Base-by-base conservation (phyloP, 495 filamentous ascomycete genomes). In the Aspergillus indologenus region DNA sequence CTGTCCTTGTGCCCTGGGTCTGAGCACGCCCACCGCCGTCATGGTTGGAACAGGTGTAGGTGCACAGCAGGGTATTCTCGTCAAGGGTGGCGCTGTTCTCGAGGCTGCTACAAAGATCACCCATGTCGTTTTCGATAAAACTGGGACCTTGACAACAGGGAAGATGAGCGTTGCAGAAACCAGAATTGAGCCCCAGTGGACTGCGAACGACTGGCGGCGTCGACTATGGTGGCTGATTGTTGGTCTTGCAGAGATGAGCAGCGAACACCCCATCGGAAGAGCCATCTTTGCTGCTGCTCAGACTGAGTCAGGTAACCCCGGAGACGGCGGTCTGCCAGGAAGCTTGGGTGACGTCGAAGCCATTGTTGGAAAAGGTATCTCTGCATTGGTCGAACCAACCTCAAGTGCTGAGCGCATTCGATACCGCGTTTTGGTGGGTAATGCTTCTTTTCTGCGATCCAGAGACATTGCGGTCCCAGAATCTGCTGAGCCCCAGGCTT, bases 41-140 rank as follows among this genome's bases (percentile, higher is more conserved):
- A 98, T 99, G 95, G 94, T 99, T 3, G 94, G 95, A 14, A 98
- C 95, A 9, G 94, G 94, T 46, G 85, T 98, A 21, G 94, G 95
- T 43, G 94, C 94, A n/a, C 90, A 96, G 67, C 87, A 96, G 64
- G 94, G 94, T 8, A 99, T 99, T 65, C 80, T 99, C 1, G 89
- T 98, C 70, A 99, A 99, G 69, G 92, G 95, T 53, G 94, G 94
- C 24, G 92, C 91, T 43, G 91, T 92, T 24, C 78, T 99, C 15
- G 94, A 99, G 73, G 92, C 85, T 2, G 90, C 92, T 0, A 99
- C 93, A 3, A 93, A 90, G 66, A 82, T 99, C 65, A 93, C 85
- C 17, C 88, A 96, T 57, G 83, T 98, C 45, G 92, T 99, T n/a
- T 85, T 98, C n/a, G 94, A 99, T 75, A 99, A 99, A 80, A 99